Base-by-base conservation (phyloP, 2,329 filamentous ascomycete species). In the Plenodomus tracheiphilus region DNA sequence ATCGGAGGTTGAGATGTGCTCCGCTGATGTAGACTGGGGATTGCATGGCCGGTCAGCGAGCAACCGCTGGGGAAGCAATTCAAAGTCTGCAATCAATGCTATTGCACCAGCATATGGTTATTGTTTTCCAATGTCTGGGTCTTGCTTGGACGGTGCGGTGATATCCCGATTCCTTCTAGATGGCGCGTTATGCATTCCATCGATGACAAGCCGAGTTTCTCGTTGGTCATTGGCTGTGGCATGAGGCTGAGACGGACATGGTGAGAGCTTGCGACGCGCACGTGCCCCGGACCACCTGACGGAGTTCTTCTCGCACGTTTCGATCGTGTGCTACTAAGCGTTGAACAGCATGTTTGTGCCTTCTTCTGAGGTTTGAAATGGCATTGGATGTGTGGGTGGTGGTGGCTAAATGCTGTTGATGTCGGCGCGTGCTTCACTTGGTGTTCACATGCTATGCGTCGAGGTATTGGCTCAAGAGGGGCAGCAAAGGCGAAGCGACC, bases 231-330 rank as follows among this genome's bases (percentile, higher is more conserved):
- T 66, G 64, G 64, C 55, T 45, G 53, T 49, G 40, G 52, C 38
- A 19, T 35, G 41, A 53, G 39, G 20, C 20, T 56, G 67, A 66
- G 59, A 69, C 68, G 42, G 25, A 50, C 56, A 49, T 44, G 49
- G 68, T 71, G 41, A 53, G 60, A 69, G 61, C 64, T 46, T 54
- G 68, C 56, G 59, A 68, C 66, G 53, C 32, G 64, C 66, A 69
- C 65, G 56, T 55, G 19, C 64, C 63, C 34, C 41, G 17, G 2
- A 36, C 42, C 51, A 53, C 39, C 49, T 55, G 50, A n/a, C n/a
- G n/a, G n/a, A n/a, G n/a, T n/a, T n/a, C n/a, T 47, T 47, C 41
- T 43, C 40, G 39, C 41, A 48, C 45, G 55, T 56, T 46, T 52
- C 58, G 56, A 60, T 58, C 58, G 51, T 47, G 35, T 36, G 17